Evolutionary conservation across 179 eudicot genomes (phyloP).

Genomic region (Beta corolliflora): DNA sequence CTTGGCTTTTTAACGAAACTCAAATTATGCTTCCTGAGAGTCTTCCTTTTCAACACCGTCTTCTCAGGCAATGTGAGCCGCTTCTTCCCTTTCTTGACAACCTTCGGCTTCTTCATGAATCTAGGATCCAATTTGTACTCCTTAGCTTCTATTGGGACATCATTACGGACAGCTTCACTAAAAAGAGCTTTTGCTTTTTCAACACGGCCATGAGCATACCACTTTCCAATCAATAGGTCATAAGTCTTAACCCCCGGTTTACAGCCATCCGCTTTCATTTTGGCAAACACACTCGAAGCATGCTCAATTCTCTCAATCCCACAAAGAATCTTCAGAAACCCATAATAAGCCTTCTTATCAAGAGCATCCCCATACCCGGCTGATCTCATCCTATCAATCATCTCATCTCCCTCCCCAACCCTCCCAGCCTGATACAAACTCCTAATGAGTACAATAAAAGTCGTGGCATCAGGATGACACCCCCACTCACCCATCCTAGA

Average conservation of each 20-base stretch:
- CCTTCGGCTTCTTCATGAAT: slow-evolving; percentile 56
- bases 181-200: no score
- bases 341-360: slow-evolving; percentile 64
- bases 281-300: no score
- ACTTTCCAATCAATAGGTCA: no score
- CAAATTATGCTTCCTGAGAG: slow-evolving; percentile 59
- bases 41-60: slow-evolving; percentile 74
- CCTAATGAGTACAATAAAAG: slow-evolving; percentile 64
- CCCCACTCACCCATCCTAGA: no score
- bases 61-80: slow-evolving; percentile 86
- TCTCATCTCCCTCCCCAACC: slow-evolving; percentile 84
- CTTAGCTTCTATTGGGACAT: no score
- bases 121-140: slow-evolving; percentile 75
- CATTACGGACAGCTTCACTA: no score
- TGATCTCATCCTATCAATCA: slow-evolving; percentile 90
- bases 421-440: slow-evolving; percentile 92
- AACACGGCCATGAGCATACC: no score
- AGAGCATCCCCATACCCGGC: slow-evolving; percentile 68
- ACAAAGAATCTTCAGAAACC: slow-evolving; percentile 69
- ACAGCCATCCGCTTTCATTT: no score
- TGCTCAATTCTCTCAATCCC: no score
- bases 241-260: no score
- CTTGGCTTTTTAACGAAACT: slow-evolving; percentile 84
- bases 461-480: slow-evolving; percentile 67
- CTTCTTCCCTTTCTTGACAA: slow-evolving; percentile 69